phyloP scores from a whole-genome alignment of 768 basidiomycete species.

The Suillus placidus region DNA sequence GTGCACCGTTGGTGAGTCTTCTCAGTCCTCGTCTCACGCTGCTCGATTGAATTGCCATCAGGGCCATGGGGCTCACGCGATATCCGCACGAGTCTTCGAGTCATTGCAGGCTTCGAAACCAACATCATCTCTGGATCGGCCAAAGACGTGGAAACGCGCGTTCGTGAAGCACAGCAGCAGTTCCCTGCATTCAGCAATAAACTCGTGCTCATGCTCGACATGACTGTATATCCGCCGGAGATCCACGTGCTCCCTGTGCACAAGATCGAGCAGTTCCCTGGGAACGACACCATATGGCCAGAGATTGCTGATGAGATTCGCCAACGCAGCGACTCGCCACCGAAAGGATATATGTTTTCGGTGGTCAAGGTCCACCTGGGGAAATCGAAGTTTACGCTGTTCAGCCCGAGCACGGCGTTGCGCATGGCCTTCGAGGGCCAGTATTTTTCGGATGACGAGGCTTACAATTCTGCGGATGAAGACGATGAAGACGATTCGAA shows the following conservation, averaged over 20 bases:
- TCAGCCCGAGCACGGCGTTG: neutral
- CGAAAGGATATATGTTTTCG: neutral
- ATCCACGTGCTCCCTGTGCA: neutral
- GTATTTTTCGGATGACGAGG: neutral
- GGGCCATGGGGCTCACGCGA: neutral
- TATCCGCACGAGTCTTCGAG: neutral
- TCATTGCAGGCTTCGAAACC: neutral
- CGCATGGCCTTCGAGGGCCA: neutral
- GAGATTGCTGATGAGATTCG: neutral
- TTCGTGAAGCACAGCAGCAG: neutral
- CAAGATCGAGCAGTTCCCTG: neutral
- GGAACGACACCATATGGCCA: neutral
- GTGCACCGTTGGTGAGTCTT: neutral
- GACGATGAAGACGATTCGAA: neutral
- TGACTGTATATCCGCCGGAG: neutral
- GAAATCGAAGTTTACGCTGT: neutral
- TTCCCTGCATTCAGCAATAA: neutral
- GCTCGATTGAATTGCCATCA: neutral
- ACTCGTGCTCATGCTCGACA: neutral
- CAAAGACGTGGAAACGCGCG: neutral
- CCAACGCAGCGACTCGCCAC: neutral
- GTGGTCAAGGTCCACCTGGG: neutral
- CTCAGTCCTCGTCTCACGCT: neutral
- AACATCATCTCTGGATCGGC: neutral
- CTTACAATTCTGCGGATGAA: neutral